Evolutionary conservation across 345 rosid genomes (phyloP), one percentile per base, ranked within the genome.

Genomic region (Noccaea bulbosa): DNA sequence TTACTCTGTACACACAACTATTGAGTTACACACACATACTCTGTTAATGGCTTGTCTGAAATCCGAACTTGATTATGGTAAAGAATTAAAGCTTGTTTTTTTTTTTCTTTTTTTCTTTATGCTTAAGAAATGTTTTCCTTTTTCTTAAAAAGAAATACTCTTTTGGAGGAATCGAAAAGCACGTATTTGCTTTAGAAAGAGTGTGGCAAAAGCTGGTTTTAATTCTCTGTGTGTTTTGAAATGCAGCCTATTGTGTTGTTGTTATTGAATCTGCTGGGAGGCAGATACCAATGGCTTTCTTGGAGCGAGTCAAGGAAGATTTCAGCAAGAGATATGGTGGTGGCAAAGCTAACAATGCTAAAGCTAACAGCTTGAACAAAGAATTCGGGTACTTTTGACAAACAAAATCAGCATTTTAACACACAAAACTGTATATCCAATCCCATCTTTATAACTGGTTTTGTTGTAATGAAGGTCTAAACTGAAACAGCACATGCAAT

Each of bases 401-500:
- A 20, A 34, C 10, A 33, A 17, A n/a, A 33, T 7, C 53, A 7
- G 14, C n/a, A 2, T 56, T 4, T 11, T 5, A 8, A 35, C 43
- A 10, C 4, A 39, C 3, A 37, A 37, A 37, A 37, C 3, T 37
- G 7, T 6, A 9, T 38, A 41, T 48, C 34, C 47, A 4, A 17
- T 32, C 53, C 45, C 33, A 22, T 56, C 32, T 30, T 5, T 41
- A 30, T 22, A 14, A 47, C 53, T 48, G 35, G 47, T 30, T 74
- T 60, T 51, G 55, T 14, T 20, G 49, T 43, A n/a, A 17, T 54
- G n/a, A 73, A 93, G 98, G 75, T 41, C 97, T 69, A 87, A 93
- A 77, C 49, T 93, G 83, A 93, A 86, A 81, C 92, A 84, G 67
- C 93, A 90, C 60, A 90, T 93, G 97, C 90, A 90, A 62, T 93